These are phyloP conservation scores for Epichloe aotearoae DNA, from an alignment of 2,329 filamentous ascomycete species.

Conservation along the genomic window DNA sequence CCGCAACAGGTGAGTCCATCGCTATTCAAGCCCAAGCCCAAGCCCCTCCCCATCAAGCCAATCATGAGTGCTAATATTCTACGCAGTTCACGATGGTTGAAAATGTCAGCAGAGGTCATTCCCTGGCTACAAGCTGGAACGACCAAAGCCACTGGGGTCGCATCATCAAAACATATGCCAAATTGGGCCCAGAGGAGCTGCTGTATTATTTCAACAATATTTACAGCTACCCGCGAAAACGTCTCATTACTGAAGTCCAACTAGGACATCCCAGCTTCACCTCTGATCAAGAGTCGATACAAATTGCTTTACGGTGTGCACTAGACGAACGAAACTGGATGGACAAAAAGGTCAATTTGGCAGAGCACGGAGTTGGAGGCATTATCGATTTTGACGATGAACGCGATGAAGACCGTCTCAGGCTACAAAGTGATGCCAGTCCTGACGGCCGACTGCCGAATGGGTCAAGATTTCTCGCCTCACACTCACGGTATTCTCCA, in stretches of 20 bases:
- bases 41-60: not conserved
- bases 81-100: conserved; percentile 13
- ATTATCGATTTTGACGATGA: conserved; percentile 29
- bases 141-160: conserved; percentile 25
- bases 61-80: not conserved
- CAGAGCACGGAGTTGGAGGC: conserved; percentile 23
- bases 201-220: conserved; percentile 34
- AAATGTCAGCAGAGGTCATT: conserved; percentile 15
- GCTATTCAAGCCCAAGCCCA: not conserved
- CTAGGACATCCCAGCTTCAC: conserved; percentile 28
- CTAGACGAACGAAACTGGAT: conserved; percentile 25
- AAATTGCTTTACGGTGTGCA: conserved; percentile 23
- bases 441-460: conserved; percentile 22
- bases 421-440: conserved; percentile 22
- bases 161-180: conserved; percentile 32
- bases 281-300: conserved; percentile 32
- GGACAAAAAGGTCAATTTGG: conserved; percentile 18
- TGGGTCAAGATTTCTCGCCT: conserved; percentile 16
- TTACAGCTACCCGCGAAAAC: conserved; percentile 30
- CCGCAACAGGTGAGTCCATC: conserved; percentile 19
- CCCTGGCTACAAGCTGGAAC: conserved; percentile 21
- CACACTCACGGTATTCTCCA: conserved; percentile 24
- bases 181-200: conserved; percentile 36
- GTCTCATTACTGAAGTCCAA: conserved; percentile 29
- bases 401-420: conserved; percentile 19